A percentile compares a stretch with the other conserved stretches of the same genome.
These are phyloP conservation scores for Suillus alpinus DNA, from an alignment of 768 basidiomycete species.

Conservation along the genomic window DNA sequence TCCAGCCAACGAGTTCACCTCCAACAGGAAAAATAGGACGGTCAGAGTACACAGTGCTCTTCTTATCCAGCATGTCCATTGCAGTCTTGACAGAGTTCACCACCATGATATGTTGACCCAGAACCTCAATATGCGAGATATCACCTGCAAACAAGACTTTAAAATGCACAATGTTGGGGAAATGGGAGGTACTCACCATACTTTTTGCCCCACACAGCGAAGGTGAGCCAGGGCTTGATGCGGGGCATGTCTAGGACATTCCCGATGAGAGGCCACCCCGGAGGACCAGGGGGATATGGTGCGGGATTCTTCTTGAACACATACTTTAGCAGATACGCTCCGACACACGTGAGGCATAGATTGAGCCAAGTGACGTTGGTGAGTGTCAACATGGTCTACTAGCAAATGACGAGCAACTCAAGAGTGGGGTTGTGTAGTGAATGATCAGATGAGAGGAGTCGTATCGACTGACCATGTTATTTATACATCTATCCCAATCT, in stretches of 20 bases:
- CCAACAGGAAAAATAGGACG: constrained; percentile 48
- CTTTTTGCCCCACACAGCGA: constrained; percentile 42
- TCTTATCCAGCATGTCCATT: constrained; percentile 61
- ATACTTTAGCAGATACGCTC: constrained; percentile 26
- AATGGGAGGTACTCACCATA: constrained; percentile 31
- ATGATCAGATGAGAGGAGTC: not conserved
- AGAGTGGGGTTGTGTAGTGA: not conserved
- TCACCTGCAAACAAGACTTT: constrained; percentile 39
- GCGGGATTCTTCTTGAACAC: constrained; percentile 17
- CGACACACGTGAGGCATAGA: constrained; percentile 27
- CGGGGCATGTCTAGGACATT: constrained; percentile 51
- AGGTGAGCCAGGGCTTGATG: constrained; percentile 43
- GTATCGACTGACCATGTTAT: too few relatives aligned
- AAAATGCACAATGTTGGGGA: not conserved
- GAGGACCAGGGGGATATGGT: constrained; percentile 46
- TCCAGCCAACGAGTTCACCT: constrained; percentile 32
- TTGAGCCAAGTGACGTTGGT: constrained; percentile 28
- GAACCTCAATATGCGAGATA: constrained; percentile 55
- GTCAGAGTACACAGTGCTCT: constrained; percentile 64
- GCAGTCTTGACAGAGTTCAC: constrained; percentile 51
- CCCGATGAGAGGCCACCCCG: constrained; percentile 41
- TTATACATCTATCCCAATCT: too few relatives aligned
- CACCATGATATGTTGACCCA: constrained; percentile 58
- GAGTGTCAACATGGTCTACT: constrained; percentile 13
- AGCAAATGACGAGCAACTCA: not conserved